Percentiles rank a stretch among this genome's conserved stretches.
These are phyloP conservation scores for Papilionanthe hybrid DNA, from an alignment of 116 monocot species.

Conservation along the genomic window DNA sequence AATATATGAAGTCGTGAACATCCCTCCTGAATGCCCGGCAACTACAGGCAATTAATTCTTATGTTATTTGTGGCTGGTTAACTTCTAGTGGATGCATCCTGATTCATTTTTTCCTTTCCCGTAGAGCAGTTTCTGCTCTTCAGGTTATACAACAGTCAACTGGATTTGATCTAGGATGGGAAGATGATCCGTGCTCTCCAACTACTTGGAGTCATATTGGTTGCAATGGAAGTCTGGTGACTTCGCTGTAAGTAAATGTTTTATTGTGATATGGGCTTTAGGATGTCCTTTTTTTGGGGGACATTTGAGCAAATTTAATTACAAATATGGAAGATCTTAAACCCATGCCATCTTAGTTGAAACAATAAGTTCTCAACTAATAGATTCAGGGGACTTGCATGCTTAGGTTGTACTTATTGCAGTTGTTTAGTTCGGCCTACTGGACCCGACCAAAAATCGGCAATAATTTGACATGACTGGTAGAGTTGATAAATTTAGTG, in stretches of 20 bases:
- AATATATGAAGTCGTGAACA: slow-evolving; percentile 35
- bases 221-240: slow-evolving; percentile 34
- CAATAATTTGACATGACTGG: no score
- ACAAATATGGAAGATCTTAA: no score
- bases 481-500: no score
- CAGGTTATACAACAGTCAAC: slow-evolving; percentile 41
- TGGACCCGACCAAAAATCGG: no score
- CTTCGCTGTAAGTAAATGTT: slow-evolving; percentile 32
- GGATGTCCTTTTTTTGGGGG: neutral
- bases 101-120: neutral
- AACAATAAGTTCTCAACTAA: no score
- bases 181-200: slow-evolving; percentile 49
- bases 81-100: neutral
- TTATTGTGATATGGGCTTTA: neutral
- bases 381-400: no score
- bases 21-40: slow-evolving; percentile 28
- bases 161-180: slow-evolving; percentile 49
- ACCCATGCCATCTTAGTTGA: no score
- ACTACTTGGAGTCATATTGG: slow-evolving; percentile 34
- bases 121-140: slow-evolving; percentile 41
- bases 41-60: slow-evolving; percentile 29
- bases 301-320: no score
- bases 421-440: no score
- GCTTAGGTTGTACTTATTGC: no score
- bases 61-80: neutral